Evolutionary conservation across 2,329 filamentous ascomycete species (phyloP).

Genomic region (Aureobasidium sp.): DNA sequence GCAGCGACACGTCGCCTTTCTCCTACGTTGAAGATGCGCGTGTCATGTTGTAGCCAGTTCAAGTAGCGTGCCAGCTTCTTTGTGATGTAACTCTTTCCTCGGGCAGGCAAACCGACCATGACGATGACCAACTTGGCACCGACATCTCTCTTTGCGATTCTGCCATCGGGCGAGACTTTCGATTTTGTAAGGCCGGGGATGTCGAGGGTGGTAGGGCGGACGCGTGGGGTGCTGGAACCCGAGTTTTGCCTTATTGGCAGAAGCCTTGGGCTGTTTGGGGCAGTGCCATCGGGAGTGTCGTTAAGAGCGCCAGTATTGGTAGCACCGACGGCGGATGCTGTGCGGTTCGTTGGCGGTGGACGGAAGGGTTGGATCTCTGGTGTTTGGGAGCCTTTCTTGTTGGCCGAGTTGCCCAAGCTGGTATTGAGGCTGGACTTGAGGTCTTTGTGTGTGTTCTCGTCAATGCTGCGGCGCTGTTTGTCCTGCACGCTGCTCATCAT

Average conservation of each 20-base stretch:
- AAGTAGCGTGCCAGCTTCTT: conserved; percentile 95
- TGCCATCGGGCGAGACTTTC: conserved; percentile 88
- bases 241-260: conserved; percentile 64
- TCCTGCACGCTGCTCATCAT: conserved; percentile 21
- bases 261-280: conserved; percentile 50
- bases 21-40: conserved; percentile 94
- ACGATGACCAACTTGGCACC: conserved; percentile 95
- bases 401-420: conserved; percentile 2
- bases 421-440: conserved; percentile 11
- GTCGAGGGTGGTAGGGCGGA: conserved; percentile 89
- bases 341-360: conserved; percentile 1
- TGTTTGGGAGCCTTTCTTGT: neutral
- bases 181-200: conserved; percentile 95
- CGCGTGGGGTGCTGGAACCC: conserved; percentile 65
- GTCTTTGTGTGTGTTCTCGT: conserved; percentile 10
- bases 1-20: conserved; percentile 77
- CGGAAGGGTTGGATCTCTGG: neutral
- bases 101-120: conserved; percentile 92
- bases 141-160: conserved; percentile 87
- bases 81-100: conserved; percentile 97
- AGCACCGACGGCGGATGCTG: neutral
- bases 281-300: conserved; percentile 55
- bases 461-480: conserved; percentile 7
- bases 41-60: conserved; percentile 96
- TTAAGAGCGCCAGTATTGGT: conserved; percentile 37